Evolutionary conservation across 2,329 filamentous ascomycete species (phyloP), one percentile per base, ranked within the genome.

Genomic region (Trichoderma aggressivum): DNA sequence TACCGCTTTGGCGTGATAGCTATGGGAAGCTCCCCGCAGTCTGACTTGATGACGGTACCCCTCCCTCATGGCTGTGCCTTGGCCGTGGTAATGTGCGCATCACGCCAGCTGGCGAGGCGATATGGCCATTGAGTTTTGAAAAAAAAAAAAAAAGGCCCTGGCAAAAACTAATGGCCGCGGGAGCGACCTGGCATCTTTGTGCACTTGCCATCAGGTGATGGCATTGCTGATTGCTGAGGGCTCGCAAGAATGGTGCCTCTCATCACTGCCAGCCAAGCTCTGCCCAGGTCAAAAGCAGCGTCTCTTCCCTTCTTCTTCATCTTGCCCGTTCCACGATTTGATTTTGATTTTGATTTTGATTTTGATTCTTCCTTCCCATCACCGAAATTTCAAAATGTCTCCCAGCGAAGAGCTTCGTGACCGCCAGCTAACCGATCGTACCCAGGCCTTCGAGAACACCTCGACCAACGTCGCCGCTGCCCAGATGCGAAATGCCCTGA

Each of bases 401-500:
- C 63, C 56, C 56, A 24, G 61, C 43, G 32, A 60, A 50, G 55
- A 21, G 18, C 28, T 26, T 61, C 21, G 26, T 32, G 55, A 59
- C 30, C 71, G 30, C 50, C 53, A 67, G 76, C 78, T 81, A 77
- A 82, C 74, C 11, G 62, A 70, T 26, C 66, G 67, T 70, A 3
- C 32, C 50, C 78, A 98, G 96, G 96, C 96, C 74, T 99, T 99
- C 82, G 96, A 99, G 85, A 98, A 98, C 89, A 97, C 96, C 77
- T 98, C 95, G 70, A 99, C 96, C 80, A 98, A 94, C 78, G 95
- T 99, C 75, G 96, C 96, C 74, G 96, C 96, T 70, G 97, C 94
- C 73, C 96, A 99, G 87, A 99, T 99, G 96, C 94, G 96, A 84
- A 99, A 99, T 88, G 89, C 94, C 73, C 88, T 99, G 81, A 98